phyloP scores from a whole-genome alignment of 352 stramenopile genomes.

The Globisporangium acanthophoron region DNA sequence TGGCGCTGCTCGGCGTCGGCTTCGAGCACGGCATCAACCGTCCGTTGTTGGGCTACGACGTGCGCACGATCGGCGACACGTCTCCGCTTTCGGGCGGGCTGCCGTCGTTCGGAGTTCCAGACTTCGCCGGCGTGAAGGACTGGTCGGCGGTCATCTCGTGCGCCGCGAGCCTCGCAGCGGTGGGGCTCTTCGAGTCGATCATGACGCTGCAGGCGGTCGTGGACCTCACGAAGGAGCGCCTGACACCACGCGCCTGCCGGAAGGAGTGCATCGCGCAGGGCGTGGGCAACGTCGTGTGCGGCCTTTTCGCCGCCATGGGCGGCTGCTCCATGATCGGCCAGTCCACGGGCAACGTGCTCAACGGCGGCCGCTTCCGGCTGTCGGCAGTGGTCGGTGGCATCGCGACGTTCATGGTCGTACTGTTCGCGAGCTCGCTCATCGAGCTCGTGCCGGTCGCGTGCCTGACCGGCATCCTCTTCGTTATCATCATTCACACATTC shows the following conservation, averaged over 20 bases:
- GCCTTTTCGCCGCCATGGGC: conserved; percentile 91
- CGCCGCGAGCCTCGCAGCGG: conserved; percentile 86
- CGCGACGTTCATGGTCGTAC: conserved; percentile 63
- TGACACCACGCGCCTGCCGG: conserved; percentile 48
- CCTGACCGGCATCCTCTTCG: conserved; percentile 84
- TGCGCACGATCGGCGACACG: conserved; percentile 75
- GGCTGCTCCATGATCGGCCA: conserved; percentile 94
- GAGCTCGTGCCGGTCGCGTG: conserved; percentile 82
- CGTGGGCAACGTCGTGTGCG: conserved; percentile 89
- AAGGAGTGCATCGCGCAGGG: conserved; percentile 87
- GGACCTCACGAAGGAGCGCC: conserved; percentile 79
- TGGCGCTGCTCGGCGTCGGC: conserved; percentile 62
- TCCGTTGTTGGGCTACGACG: conserved; percentile 59
- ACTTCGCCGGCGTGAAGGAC: conserved; percentile 41
- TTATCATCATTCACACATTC: conserved; percentile 88
- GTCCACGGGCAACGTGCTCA: conserved; percentile 87
- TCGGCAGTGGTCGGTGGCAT: conserved; percentile 65
- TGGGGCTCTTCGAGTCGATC: conserved; percentile 92
- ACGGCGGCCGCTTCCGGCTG: conserved; percentile 69
- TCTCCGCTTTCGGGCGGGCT: conserved; percentile 46
- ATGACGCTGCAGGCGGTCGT: conserved; percentile 93
- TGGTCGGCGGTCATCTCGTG: conserved; percentile 80
- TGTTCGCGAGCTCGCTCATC: conserved; percentile 79
- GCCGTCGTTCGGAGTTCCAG: conserved; percentile 44
- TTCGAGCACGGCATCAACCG: conserved; percentile 88